phyloP scores from a whole-genome alignment of 2,329 filamentous ascomycete species.

The Bipolaris cookei region DNA sequence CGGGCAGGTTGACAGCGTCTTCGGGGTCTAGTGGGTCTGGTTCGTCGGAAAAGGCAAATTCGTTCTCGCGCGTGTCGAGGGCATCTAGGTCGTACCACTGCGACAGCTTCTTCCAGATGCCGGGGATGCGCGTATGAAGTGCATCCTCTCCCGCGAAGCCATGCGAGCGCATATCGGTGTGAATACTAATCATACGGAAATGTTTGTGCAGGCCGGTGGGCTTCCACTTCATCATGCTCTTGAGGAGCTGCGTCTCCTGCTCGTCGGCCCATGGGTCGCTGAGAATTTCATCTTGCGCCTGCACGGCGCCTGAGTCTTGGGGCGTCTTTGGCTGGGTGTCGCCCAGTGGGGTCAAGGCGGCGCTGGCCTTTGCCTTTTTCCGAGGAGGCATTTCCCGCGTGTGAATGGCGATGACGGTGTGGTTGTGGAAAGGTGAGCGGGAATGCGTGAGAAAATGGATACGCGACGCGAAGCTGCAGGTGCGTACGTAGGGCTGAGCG shows the following conservation, averaged over 20 bases:
- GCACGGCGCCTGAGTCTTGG: constrained; percentile 44
- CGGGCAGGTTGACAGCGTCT: constrained; percentile 40
- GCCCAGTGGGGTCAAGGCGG: constrained; percentile 62
- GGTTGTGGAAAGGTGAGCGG: background rate
- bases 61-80: constrained; percentile 81
- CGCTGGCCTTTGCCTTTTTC: constrained; percentile 68
- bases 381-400: constrained; percentile 66
- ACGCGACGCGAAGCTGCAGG: constrained; percentile 23
- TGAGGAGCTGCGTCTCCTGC: constrained; percentile 90
- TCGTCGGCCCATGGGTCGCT: constrained; percentile 92
- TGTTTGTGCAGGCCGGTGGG: constrained; percentile 76
- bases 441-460: constrained; percentile 1
- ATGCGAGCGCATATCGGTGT: constrained; percentile 47
- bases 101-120: constrained; percentile 88
- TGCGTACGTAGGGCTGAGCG: constrained; percentile 37
- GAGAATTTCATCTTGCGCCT: constrained; percentile 64
- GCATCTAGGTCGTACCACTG: constrained; percentile 84
- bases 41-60: constrained; percentile 61
- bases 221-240: constrained; percentile 92
- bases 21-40: constrained; percentile 58
- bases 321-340: constrained; percentile 52
- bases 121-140: constrained; percentile 84
- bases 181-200: constrained; percentile 59
- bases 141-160: constrained; percentile 74
- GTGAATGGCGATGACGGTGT: background rate